Conservation (phyloP, 768 basidiomycete genomes). For the Lentinula boryana region DNA sequence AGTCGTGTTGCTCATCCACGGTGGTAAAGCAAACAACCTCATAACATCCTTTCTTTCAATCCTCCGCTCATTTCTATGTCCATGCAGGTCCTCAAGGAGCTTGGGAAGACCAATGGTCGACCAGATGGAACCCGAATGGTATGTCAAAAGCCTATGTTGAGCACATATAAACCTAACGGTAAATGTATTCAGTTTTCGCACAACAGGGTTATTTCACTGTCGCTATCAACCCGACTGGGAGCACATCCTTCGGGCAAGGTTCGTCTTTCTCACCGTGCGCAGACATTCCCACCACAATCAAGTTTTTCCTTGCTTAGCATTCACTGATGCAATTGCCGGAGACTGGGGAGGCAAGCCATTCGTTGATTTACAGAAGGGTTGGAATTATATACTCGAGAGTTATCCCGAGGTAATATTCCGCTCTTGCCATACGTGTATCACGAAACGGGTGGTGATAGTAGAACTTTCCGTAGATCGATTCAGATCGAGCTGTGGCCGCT, state of each 20-base stretch:
- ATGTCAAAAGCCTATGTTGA: neutral
- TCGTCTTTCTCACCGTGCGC: slow-evolving; percentile 2
- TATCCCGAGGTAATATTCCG: slow-evolving; percentile 56
- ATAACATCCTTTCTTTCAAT: slow-evolving; percentile 3
- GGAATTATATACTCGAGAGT: slow-evolving; percentile 59
- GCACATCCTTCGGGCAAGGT: slow-evolving; percentile 91
- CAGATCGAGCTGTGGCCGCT: slow-evolving; percentile 65
- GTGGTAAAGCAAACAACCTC: slow-evolving; percentile 31
- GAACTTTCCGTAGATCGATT: slow-evolving; percentile 47
- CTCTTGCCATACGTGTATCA: neutral
- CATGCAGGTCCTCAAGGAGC: slow-evolving; percentile 65
- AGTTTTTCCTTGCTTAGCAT: slow-evolving; percentile 34
- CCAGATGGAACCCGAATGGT: slow-evolving; percentile 87
- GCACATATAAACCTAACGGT: neutral
- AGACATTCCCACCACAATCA: neutral
- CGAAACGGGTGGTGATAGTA: slow-evolving; percentile 1
- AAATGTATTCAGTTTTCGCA: slow-evolving; percentile 52
- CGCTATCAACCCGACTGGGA: slow-evolving; percentile 90
- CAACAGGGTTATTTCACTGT: slow-evolving; percentile 87
- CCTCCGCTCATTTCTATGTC: slow-evolving; percentile 2
- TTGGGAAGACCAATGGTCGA: slow-evolving; percentile 91
- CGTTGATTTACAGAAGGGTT: slow-evolving; percentile 68
- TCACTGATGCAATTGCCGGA: slow-evolving; percentile 74
- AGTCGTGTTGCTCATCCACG: slow-evolving; percentile 74
- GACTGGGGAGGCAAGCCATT: slow-evolving; percentile 90